Percentiles rank a stretch among this genome's conserved stretches.
Evolutionary conservation across 2,329 filamentous ascomycete genomes (phyloP).

Genomic region (Exophiala dermatitidis): DNA sequence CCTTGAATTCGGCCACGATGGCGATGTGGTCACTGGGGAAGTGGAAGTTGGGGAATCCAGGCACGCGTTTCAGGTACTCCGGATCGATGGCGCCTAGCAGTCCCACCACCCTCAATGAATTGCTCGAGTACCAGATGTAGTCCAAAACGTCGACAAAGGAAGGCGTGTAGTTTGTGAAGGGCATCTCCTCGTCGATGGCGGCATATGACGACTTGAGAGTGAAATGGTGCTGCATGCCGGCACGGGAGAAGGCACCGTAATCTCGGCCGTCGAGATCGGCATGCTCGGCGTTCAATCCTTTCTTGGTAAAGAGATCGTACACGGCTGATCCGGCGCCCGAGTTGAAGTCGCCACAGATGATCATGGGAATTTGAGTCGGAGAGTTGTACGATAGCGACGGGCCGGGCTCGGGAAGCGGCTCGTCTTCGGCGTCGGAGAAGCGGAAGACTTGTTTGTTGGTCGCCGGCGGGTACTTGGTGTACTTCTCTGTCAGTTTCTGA

Average conservation of each 20-base stretch:
- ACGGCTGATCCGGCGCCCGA: slow-evolving; percentile 80
- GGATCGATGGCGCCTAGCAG: slow-evolving; percentile 80
- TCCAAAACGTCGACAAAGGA: slow-evolving; percentile 89
- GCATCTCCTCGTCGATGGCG: slow-evolving; percentile 67
- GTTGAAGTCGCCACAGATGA: slow-evolving; percentile 96
- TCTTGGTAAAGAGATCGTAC: slow-evolving; percentile 79
- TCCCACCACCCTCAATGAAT: slow-evolving; percentile 73
- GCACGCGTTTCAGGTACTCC: slow-evolving; percentile 75
- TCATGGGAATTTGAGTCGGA: slow-evolving; percentile 78
- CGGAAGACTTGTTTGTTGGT: slow-evolving; percentile 64
- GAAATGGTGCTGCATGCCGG: slow-evolving; percentile 92
- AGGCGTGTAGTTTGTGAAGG: slow-evolving; percentile 95
- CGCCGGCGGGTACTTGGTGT: slow-evolving; percentile 68
- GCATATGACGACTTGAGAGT: slow-evolving; percentile 85
- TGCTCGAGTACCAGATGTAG: slow-evolving; percentile 96
- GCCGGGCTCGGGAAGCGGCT: slow-evolving; percentile 57
- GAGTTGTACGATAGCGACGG: slow-evolving; percentile 81
- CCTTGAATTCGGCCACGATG: slow-evolving; percentile 79
- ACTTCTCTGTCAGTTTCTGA: slow-evolving; percentile 76
- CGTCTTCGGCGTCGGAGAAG: slow-evolving; percentile 47
- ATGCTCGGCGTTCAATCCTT: slow-evolving; percentile 70
- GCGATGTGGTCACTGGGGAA: slow-evolving; percentile 91
- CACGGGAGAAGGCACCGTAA: slow-evolving; percentile 86
- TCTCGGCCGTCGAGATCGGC: slow-evolving; percentile 70
- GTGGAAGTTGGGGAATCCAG: slow-evolving; percentile 88